Conservation (phyloP, 1,284 basidiomycete genomes). For the Chalciporus sp. region DNA sequence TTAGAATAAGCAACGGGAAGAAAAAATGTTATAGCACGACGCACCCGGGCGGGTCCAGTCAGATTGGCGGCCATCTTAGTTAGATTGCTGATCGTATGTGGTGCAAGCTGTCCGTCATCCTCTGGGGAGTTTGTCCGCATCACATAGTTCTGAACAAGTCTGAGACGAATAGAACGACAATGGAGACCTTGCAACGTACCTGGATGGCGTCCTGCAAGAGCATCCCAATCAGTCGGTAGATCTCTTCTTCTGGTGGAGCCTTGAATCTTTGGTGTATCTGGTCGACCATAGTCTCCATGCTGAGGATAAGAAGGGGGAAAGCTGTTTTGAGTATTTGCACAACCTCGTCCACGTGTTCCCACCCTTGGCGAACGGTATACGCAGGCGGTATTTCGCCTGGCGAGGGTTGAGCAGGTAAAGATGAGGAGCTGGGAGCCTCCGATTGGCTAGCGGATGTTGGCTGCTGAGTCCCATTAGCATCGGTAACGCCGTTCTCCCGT, state of each 20-base stretch:
- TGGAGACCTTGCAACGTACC: conserved; percentile 39
- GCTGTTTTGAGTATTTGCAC: conserved; percentile 95
- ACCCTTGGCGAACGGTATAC: conserved; percentile 69
- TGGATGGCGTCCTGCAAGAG: conserved; percentile 75
- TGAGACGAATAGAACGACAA: conserved; percentile 2
- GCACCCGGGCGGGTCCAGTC: conserved; percentile 64
- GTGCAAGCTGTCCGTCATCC: conserved; percentile 78
- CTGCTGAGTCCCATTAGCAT: conserved; percentile 29
- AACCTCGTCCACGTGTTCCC: conserved; percentile 94
- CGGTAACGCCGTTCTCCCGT: conserved; percentile 24
- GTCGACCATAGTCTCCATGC: conserved; percentile 97
- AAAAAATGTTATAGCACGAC: conserved; percentile 23
- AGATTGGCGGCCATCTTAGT: conserved; percentile 75
- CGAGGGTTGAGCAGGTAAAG: conserved; percentile 26
- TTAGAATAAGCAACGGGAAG: background rate
- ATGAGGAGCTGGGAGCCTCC: conserved; percentile 20
- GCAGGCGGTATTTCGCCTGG: conserved; percentile 35
- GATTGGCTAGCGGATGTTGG: conserved; percentile 9
- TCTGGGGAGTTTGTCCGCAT: conserved; percentile 64
- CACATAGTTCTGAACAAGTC: conserved; percentile 62
- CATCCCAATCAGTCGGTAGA: conserved; percentile 90
- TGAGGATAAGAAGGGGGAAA: conserved; percentile 93
- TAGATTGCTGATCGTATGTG: conserved; percentile 62
- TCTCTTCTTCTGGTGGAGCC: conserved; percentile 89
- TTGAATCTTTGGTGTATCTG: conserved; percentile 95